phyloP scores from a whole-genome alignment of 371 early-diverging fungal species.

The Quaeritorhiza haematococci region DNA sequence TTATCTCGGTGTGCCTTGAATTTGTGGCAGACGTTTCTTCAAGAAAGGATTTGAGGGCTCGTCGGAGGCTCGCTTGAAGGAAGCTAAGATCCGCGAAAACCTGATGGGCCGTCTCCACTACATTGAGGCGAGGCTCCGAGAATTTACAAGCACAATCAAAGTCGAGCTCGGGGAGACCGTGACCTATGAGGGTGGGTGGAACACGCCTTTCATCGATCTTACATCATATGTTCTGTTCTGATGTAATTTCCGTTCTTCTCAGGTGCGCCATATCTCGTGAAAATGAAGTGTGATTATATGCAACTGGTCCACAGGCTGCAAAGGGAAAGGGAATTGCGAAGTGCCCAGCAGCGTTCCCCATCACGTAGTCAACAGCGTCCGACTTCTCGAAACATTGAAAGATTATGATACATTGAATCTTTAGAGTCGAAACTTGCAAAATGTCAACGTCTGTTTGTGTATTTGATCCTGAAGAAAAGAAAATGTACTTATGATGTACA shows the following conservation, averaged over 20 bases:
- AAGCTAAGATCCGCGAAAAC: constrained; percentile 35
- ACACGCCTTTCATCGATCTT: background rate
- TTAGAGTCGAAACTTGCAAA: too few relatives aligned
- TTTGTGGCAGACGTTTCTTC: constrained; percentile 31
- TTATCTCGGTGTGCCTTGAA: background rate
- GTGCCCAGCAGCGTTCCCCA: too few relatives aligned
- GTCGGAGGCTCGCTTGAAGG: constrained; percentile 33
- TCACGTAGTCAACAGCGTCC: too few relatives aligned
- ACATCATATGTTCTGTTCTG: background rate
- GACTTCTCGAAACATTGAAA: too few relatives aligned
- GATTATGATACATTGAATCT: too few relatives aligned
- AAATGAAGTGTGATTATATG: constrained; percentile 41
- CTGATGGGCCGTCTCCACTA: constrained; percentile 29
- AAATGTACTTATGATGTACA: too few relatives aligned
- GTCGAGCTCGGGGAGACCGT: constrained; percentile 39
- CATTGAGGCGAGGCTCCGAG: constrained; percentile 29
- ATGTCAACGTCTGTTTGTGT: too few relatives aligned
- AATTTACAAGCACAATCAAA: constrained; percentile 27
- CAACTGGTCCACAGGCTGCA: too few relatives aligned
- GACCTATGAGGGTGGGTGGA: constrained; percentile 35
- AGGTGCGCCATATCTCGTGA: constrained; percentile 42
- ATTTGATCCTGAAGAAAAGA: too few relatives aligned
- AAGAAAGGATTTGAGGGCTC: constrained; percentile 34
- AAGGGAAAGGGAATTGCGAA: too few relatives aligned
- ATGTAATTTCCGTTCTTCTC: background rate